Evolutionary conservation across 1,284 basidiomycete species (phyloP), one percentile per base, ranked within the genome.

Genomic region (Termitomyces sp.): DNA sequence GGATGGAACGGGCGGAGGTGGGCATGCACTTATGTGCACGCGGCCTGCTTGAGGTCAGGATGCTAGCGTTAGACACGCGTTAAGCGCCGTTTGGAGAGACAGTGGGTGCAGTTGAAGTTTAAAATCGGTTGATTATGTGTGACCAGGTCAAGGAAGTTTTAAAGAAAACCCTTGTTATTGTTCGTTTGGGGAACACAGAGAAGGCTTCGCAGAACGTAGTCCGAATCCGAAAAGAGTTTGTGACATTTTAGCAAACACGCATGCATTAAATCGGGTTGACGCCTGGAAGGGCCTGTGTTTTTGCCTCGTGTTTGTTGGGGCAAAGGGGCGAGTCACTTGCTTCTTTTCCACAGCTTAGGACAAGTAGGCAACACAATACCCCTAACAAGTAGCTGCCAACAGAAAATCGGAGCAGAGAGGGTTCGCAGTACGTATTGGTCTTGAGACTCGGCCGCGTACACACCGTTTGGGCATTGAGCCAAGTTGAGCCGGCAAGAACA

Each of bases 1-100:
- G 73, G 70, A 60, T 65, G 66, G 64, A 66, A 62, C 68, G 72
- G 76, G 72, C 69, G 70, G 52, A 53, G 40, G 45, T 39, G 48
- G 65, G 69, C 76, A 77, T 78, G 76, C 72, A 76, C 69, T 63
- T 46, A 63, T 62, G 70, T 64, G 62, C 74, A 77, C 76, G 75
- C 72, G 76, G 75, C 68, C 66, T 63, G 63, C 68, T 68, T 65
- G 64, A 61, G 68, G 72, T 72, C 55, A 63, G 68, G 67, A 62
- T 63, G 66, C 66, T 72, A 70, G 57, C 21, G 64, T 62, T 62
- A 60, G 64, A 55, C 62, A 63, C 59, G 62, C 62, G 60, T 59
- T 58, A 61, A 50, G 58, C 54, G 57, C 56, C 54, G 55, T 52
- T 50, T 38, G 46, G 19, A 21, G 46, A 47, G 45, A 35, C 16